Evolutionary conservation across 1,284 basidiomycete species (phyloP).

Genomic region (Pterula multifida): DNA sequence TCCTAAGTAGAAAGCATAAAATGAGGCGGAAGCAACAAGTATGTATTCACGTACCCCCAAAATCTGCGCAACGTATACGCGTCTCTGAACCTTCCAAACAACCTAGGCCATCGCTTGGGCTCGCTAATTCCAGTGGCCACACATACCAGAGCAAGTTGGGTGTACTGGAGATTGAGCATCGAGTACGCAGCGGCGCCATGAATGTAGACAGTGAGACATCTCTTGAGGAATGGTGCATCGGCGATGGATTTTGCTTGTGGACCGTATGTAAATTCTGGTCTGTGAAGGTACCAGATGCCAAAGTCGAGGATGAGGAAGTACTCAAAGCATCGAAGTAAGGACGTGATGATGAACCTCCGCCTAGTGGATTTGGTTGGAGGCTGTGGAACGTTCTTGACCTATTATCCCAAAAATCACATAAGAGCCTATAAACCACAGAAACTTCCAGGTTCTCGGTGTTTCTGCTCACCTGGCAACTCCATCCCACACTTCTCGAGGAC

Average conservation of each 20-base stretch:
- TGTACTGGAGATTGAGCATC: background rate
- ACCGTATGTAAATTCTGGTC: background rate
- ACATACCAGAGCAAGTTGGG: background rate
- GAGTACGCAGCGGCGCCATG: background rate
- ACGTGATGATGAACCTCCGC: background rate
- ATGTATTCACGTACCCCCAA: conserved; percentile 9
- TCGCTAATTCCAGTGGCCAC: background rate
- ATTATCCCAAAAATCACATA: background rate
- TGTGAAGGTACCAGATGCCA: background rate
- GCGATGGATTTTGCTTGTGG: background rate
- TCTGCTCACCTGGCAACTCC: background rate
- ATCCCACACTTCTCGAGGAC: background rate
- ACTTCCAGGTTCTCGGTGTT: too few relatives aligned
- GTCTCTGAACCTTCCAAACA: conserved; percentile 7
- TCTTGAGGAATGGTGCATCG: background rate
- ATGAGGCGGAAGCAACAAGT: too few relatives aligned
- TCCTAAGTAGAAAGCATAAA: conserved; percentile 2
- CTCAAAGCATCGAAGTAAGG: background rate
- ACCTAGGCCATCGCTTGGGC: conserved; percentile 9
- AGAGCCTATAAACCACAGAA: too few relatives aligned
- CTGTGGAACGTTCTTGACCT: background rate
- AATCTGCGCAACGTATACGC: conserved; percentile 9
- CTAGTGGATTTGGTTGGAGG: background rate
- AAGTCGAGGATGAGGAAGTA: background rate
- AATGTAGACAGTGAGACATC: background rate